Evolutionary conservation across 176 grass and related monocot species (phyloP).

Genomic region (Sorghum bicolor): DNA sequence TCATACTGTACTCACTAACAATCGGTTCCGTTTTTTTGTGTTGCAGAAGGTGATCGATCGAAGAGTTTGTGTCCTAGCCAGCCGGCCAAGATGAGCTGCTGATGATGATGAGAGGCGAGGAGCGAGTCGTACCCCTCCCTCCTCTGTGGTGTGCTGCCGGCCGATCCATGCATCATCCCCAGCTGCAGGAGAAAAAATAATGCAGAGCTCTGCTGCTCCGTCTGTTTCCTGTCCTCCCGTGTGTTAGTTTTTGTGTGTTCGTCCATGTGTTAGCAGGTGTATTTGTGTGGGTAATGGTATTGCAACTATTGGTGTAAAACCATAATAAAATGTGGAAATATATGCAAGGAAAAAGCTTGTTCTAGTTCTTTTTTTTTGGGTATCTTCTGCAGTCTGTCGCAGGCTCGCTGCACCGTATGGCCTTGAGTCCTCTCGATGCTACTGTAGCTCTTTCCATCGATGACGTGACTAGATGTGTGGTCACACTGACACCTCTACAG

Average conservation of each 20-base stretch:
- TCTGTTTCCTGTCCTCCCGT: neutral
- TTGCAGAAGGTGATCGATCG: slow-evolving; percentile 15
- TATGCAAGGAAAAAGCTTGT: too few relatives aligned
- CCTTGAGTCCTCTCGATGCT: too few relatives aligned
- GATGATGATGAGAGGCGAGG: neutral
- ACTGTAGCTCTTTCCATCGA: too few relatives aligned
- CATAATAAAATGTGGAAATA: slow-evolving; percentile 24
- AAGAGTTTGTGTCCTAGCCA: neutral
- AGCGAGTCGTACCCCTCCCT: neutral
- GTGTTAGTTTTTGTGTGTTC: neutral
- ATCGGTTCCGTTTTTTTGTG: neutral
- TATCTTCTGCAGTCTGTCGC: neutral
- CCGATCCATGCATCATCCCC: neutral
- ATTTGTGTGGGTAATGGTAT: neutral
- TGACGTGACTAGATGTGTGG: neutral
- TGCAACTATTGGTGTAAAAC: slow-evolving; percentile 10
- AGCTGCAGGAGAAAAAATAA: slow-evolving; percentile 47
- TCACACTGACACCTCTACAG: too few relatives aligned
- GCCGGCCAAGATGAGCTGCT: slow-evolving; percentile 12
- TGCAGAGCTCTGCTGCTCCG: slow-evolving; percentile 9
- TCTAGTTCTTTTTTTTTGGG: too few relatives aligned
- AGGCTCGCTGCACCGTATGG: too few relatives aligned
- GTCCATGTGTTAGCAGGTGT: neutral
- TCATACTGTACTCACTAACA: too few relatives aligned
- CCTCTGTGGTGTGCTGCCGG: neutral